Conservation (phyloP, 148 eudicot genomes). For the Heliamphora exappendiculata region DNA sequence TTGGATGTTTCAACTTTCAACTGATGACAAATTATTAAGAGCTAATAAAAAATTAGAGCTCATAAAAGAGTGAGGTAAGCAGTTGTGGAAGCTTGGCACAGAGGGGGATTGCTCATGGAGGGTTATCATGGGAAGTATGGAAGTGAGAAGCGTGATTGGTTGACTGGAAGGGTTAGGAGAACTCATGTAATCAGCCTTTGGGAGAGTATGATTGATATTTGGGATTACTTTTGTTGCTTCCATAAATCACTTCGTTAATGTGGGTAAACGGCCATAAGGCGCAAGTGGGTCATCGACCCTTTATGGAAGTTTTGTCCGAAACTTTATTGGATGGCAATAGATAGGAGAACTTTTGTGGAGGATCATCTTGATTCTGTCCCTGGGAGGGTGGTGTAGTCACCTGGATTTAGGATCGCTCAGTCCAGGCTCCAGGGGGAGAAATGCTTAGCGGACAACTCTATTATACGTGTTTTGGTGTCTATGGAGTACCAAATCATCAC, state of each 20-base stretch:
- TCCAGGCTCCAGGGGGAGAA: not conserved
- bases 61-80: not conserved
- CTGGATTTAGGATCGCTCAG: not conserved
- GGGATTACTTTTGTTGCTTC: not conserved
- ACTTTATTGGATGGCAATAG: not conserved
- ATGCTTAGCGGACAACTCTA: not conserved
- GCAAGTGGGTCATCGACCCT: not conserved
- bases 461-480: not conserved
- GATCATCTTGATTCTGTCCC: not conserved
- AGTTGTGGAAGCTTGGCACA: not conserved
- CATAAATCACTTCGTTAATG: not conserved
- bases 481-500: not conserved
- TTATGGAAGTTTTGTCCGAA: not conserved
- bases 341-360: not conserved
- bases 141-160: not conserved
- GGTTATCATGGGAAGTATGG: not conserved
- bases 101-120: not conserved
- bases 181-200: not conserved
- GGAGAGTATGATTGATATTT: not conserved
- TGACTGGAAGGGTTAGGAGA: not conserved
- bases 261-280: not conserved
- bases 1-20: not conserved
- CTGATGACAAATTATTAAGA: too few species aligned
- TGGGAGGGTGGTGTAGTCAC: not conserved
- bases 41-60: too few species aligned